phyloP scores from a whole-genome alignment of 768 basidiomycete species.

The Lentinula detonsa region DNA sequence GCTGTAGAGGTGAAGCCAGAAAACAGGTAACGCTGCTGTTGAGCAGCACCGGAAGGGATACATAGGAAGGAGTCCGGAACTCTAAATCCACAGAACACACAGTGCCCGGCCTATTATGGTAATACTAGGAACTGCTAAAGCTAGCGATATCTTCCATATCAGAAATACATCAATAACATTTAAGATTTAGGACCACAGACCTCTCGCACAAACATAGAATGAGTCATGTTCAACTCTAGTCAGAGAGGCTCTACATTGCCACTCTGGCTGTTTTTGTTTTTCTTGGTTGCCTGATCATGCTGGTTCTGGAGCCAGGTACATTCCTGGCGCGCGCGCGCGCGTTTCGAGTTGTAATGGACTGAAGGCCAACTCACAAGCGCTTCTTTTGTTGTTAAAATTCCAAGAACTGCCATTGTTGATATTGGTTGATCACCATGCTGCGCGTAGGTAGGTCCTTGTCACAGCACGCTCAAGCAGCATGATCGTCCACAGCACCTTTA shows the following conservation, averaged over 20 bases:
- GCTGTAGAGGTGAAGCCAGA: neutral
- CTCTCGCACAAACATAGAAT: neutral
- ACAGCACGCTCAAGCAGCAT: too few species aligned
- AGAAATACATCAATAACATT: neutral
- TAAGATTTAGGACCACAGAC: neutral
- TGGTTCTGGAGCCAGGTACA: neutral
- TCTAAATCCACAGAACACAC: neutral
- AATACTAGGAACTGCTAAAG: neutral
- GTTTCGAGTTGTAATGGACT: neutral
- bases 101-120: neutral
- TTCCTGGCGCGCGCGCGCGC: too few species aligned
- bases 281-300: neutral
- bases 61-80: neutral
- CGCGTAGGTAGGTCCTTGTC: too few species aligned
- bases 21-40: neutral
- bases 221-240: neutral
- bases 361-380: too few species aligned
- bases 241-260: neutral
- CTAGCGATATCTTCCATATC: neutral
- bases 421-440: too few species aligned
- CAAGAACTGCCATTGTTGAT: too few species aligned
- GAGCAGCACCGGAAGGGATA: neutral
- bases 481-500: neutral
- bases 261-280: neutral
- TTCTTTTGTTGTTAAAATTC: too few species aligned